Evolutionary conservation across 805 yeast species (phyloP), one percentile per base, ranked within the genome.

Genomic region (Lachancea dasiensis): DNA sequence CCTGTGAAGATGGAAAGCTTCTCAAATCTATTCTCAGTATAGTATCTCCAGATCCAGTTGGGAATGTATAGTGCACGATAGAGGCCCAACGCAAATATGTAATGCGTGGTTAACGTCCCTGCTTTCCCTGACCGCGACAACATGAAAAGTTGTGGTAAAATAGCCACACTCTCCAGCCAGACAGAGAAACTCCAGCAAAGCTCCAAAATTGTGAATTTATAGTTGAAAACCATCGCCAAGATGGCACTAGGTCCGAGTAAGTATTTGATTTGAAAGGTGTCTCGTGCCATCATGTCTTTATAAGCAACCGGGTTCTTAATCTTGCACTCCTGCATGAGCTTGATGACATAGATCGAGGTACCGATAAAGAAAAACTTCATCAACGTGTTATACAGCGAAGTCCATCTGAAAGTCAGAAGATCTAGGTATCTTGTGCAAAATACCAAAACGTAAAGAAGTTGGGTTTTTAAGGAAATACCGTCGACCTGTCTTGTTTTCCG

Each of bases 111-210:
- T 54, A 92, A 70, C 45, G 84, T 74, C 58, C 84, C 83, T 3
- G 96, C 89, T 51, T 83, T 82, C 13, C 96, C 96, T 2, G 90
- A 78, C 48, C 82, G 80, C 56, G 89, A 95, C 42, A 92, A 69
- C 76, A 92, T 75, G 60, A 81, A 87, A 57, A 92, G 68, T 64
- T 92, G 98, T 4, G 98, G 98, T 43, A 92, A 63, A 39, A 92
- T 87, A 8, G 95, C 95, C 23, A 85, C 83, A 30, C 90, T 72
- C 62, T 92, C 98, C 37, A 92, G 71, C 97, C 97, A 92, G 36
- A 87, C 64, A 11, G 90, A 79, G 54, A 87, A 92, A 16, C 92
- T 71, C 98, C 98, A 92, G 23, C 79, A 46, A 7, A 85, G 53
- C 52, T 85, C 95, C 9, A 70, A 44, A 9, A 77, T 27, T 0